These are phyloP conservation scores for Limonomyces culmigenus DNA, from an alignment of 1,284 basidiomycete species.

Conservation along the genomic window DNA sequence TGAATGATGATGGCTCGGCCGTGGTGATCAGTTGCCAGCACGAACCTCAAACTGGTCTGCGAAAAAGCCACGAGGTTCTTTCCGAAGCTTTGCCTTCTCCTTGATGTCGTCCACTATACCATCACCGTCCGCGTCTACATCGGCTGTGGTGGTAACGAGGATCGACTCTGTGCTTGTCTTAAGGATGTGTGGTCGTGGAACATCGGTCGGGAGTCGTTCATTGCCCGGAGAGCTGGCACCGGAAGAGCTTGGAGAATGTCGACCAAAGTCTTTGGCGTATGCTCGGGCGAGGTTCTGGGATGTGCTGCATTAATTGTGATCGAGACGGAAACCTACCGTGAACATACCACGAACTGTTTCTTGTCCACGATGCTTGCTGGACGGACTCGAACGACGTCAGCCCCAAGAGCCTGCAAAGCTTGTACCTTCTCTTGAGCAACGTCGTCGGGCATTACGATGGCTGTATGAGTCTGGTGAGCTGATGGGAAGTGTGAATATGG, in stretches of 20 bases:
- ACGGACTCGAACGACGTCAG: constrained; percentile 70
- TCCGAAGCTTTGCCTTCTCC: constrained; percentile 17
- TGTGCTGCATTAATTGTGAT: neutral
- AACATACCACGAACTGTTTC: constrained; percentile 57
- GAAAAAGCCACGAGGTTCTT: constrained; percentile 62
- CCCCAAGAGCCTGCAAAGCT: constrained; percentile 73
- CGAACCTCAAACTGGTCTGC: constrained; percentile 87
- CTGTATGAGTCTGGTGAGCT: constrained; percentile 16
- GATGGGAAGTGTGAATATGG: constrained; percentile 2
- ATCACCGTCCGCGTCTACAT: constrained; percentile 21
- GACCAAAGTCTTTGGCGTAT: constrained; percentile 59
- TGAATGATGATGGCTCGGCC: neutral
- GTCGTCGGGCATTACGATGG: constrained; percentile 90
- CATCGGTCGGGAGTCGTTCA: constrained; percentile 11
- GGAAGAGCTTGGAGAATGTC: constrained; percentile 7
- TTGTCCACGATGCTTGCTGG: constrained; percentile 88
- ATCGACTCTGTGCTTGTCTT: constrained; percentile 24
- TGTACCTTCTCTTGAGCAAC: constrained; percentile 86
- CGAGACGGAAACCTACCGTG: constrained; percentile 1
- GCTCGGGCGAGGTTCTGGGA: constrained; percentile 66
- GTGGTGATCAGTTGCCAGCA: neutral
- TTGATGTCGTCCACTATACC: constrained; percentile 20
- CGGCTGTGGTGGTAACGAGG: constrained; percentile 39
- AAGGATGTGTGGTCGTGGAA: constrained; percentile 10
- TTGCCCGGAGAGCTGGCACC: constrained; percentile 7